These are phyloP conservation scores for Avicennia marina DNA, from an alignment of 257 asterid species.

Conservation along the genomic window DNA sequence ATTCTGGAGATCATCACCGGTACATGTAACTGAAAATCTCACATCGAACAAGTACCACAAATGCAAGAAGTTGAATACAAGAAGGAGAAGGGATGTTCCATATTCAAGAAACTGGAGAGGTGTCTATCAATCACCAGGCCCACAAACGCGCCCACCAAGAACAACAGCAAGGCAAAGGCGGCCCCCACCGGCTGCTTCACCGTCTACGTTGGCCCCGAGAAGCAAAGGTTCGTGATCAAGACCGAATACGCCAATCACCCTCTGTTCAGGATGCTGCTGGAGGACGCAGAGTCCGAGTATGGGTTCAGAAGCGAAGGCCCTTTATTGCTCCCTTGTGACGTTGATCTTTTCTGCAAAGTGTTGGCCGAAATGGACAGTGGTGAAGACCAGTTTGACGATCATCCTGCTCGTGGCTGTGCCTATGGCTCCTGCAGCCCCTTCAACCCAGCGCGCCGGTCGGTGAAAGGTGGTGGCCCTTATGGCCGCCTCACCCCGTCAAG, in stretches of 20 bases:
- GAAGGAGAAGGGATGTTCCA: conserved; percentile 3
- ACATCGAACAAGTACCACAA: too few relatives aligned
- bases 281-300: conserved; percentile 63
- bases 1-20: too few relatives aligned
- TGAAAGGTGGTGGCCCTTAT: conserved; percentile 6
- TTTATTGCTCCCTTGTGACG: conserved; percentile 52
- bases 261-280: conserved; percentile 52
- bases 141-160: conserved; percentile 8
- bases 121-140: conserved; percentile 13
- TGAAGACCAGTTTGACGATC: not conserved
- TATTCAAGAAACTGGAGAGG: conserved; percentile 30
- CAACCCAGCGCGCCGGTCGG: conserved; percentile 21
- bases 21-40: too few relatives aligned
- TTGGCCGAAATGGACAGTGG: conserved; percentile 44
- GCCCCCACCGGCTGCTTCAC: conserved; percentile 53
- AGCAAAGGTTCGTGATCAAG: conserved; percentile 41
- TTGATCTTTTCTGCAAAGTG: conserved; percentile 39
- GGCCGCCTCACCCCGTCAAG: conserved; percentile 20
- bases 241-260: conserved; percentile 48
- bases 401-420: not conserved
- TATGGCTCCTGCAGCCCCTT: conserved; percentile 29
- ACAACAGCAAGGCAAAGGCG: conserved; percentile 14
- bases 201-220: conserved; percentile 57
- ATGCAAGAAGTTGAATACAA: conserved; percentile 1
- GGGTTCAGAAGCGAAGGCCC: conserved; percentile 56